Percentiles rank a stretch among this genome's conserved stretches.
Evolutionary conservation across 169 alveolate species (phyloP).

Genomic region (Babesia bovis): DNA sequence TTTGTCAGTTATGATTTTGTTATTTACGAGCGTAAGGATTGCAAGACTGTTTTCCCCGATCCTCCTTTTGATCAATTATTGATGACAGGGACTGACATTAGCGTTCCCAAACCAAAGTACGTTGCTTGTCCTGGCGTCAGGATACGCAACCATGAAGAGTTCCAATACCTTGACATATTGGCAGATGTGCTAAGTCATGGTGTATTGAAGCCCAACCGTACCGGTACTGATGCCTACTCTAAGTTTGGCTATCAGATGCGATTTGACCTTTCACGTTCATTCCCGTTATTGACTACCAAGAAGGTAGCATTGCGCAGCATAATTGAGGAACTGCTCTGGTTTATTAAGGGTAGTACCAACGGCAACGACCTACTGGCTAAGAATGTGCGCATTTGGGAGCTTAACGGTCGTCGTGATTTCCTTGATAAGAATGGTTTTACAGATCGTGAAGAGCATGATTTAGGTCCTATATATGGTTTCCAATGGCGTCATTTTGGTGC

Average conservation of each 20-base stretch:
- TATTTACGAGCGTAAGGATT: conserved; percentile 36
- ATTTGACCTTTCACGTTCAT: conserved; percentile 88
- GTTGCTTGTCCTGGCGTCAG: conserved; percentile 72
- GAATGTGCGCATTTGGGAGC: conserved; percentile 95
- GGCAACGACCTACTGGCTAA: conserved; percentile 90
- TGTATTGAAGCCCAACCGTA: conserved; percentile 87
- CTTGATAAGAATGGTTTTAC: conserved; percentile 89
- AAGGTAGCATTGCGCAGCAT: conserved; percentile 91
- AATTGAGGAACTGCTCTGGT: conserved; percentile 95
- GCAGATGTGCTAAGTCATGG: conserved; percentile 90
- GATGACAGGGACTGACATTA: conserved; percentile 47
- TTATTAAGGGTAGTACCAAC: conserved; percentile 92
- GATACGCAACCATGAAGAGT: conserved; percentile 86
- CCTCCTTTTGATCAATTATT: conserved; percentile 41
- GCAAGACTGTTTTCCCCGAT: neutral
- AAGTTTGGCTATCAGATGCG: conserved; percentile 94
- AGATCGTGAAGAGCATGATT: conserved; percentile 94
- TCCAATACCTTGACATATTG: conserved; percentile 89
- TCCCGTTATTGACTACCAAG: conserved; percentile 96
- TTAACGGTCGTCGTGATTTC: conserved; percentile 95
- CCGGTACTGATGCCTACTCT: conserved; percentile 87
- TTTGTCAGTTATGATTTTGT: conserved; percentile 77
- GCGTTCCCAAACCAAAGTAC: conserved; percentile 28
- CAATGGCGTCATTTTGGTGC: conserved; percentile 98
- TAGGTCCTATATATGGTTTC: conserved; percentile 98